Conservation (phyloP, 169 alveolate species). For the Plasmodium adleri region DNA sequence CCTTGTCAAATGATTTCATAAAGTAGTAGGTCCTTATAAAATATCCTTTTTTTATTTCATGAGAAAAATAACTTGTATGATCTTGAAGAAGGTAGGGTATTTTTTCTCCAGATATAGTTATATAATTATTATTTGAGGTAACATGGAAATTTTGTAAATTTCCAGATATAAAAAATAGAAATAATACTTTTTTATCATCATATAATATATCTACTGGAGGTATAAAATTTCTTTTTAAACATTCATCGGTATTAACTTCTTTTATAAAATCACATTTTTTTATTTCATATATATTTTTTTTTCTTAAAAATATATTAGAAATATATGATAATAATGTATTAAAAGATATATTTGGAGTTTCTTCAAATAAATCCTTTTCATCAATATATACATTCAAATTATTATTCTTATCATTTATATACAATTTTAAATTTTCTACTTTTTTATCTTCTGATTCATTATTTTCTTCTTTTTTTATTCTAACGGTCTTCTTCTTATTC, state of each 20-base stretch:
- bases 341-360: constrained; percentile 18
- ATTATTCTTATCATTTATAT: background rate
- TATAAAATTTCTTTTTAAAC: constrained; percentile 13
- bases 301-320: background rate
- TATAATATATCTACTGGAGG: constrained; percentile 71
- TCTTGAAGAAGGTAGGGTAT: constrained; percentile 45
- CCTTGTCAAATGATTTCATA: constrained; percentile 43
- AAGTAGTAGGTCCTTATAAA: constrained; percentile 41
- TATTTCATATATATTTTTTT: constrained; percentile 18
- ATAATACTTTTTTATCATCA: constrained; percentile 63
- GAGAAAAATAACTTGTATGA: constrained; percentile 36
- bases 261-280: constrained; percentile 64
- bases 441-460: too few species aligned
- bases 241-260: constrained; percentile 36
- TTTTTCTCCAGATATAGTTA: constrained; percentile 73
- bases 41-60: constrained; percentile 70
- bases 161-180: constrained; percentile 71
- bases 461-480: too few species aligned
- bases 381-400: background rate
- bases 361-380: constrained; percentile 11
- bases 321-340: constrained; percentile 5
- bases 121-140: constrained; percentile 35
- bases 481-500: too few species aligned
- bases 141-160: constrained; percentile 48
- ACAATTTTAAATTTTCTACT: too few species aligned